Evolutionary conservation across 208 protist species (phyloP).

Genomic region (Trypanosoma cruzi): DNA sequence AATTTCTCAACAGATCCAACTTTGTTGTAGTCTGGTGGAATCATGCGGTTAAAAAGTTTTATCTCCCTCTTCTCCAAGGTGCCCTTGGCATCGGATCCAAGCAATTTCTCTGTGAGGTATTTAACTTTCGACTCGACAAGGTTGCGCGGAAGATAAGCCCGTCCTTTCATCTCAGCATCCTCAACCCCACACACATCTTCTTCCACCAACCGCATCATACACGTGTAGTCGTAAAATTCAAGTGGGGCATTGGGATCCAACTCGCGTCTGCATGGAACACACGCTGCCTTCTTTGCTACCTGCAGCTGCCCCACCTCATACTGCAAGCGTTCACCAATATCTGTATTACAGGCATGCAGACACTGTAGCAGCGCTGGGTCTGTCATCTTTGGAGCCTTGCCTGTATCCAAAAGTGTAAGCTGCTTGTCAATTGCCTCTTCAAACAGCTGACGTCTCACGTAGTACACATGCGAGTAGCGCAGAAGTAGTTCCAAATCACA

Average conservation of each 20-base stretch:
- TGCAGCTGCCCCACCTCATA: slow-evolving; percentile 65
- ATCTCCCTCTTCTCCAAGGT: slow-evolving; percentile 78
- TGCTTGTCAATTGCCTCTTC: slow-evolving; percentile 81
- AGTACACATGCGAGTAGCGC: slow-evolving; percentile 89
- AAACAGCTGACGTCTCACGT: slow-evolving; percentile 73
- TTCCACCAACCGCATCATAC: slow-evolving; percentile 91
- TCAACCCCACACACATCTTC: slow-evolving; percentile 58
- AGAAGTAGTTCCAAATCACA: slow-evolving; percentile 85
- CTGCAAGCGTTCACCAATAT: slow-evolving; percentile 48
- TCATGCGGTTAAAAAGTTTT: slow-evolving; percentile 73
- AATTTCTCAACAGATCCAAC: slow-evolving; percentile 80
- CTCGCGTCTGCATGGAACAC: slow-evolving; percentile 67
- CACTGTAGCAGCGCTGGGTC: slow-evolving; percentile 60
- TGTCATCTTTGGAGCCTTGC: slow-evolving; percentile 63
- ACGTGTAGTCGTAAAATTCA: slow-evolving; percentile 78
- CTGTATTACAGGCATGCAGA: slow-evolving; percentile 51
- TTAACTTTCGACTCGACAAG: slow-evolving; percentile 57
- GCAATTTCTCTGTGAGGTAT: slow-evolving; percentile 50
- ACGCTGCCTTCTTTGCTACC: slow-evolving; percentile 53
- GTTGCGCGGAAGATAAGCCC: slow-evolving; percentile 66
- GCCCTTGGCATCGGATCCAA: slow-evolving; percentile 29
- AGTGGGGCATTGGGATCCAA: slow-evolving; percentile 68
- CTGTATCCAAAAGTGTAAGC: slow-evolving; percentile 78
- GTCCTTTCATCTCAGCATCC: slow-evolving; percentile 82
- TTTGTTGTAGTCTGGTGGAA: slow-evolving; percentile 72